Evolutionary conservation across 106 monocot genomes (phyloP).

Genomic region (Hemerocallis citrina): DNA sequence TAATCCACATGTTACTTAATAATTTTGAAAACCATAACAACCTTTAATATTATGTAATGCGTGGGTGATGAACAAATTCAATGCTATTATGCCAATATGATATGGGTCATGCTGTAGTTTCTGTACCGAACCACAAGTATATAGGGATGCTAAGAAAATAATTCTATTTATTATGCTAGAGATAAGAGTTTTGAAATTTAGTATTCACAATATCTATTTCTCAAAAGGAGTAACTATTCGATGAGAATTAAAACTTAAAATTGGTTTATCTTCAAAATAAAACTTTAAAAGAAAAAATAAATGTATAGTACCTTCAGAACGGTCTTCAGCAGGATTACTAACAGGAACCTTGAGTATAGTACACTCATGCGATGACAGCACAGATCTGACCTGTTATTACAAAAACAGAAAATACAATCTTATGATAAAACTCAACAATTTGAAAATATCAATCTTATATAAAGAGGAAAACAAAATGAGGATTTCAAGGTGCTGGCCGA

Average conservation of each 20-base stretch:
- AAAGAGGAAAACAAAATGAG: background rate
- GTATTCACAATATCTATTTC: background rate
- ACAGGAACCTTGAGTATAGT: conserved; percentile 77
- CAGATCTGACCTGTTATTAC: conserved; percentile 36
- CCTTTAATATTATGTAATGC: background rate
- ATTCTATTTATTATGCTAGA: background rate
- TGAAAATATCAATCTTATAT: background rate
- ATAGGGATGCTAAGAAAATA: background rate
- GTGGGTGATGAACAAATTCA: background rate
- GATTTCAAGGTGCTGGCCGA: background rate
- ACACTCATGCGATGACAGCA: conserved; percentile 57
- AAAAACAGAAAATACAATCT: background rate
- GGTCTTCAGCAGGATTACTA: conserved; percentile 31
- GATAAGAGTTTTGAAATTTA: background rate
- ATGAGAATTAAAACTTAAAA: background rate
- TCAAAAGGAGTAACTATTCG: background rate
- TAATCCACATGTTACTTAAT: too few species aligned
- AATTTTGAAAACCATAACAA: background rate
- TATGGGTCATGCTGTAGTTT: background rate
- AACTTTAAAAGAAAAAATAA: too few species aligned
- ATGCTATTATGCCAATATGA: background rate
- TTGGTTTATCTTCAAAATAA: background rate
- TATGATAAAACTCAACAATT: background rate
- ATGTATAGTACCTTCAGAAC: conserved; percentile 55
- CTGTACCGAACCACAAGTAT: background rate